A percentile compares a stretch with the other conserved stretches of the same genome.
These are phyloP conservation scores for Phlegmacium glaucopus DNA, from an alignment of 768 basidiomycete species.

Conservation along the genomic window DNA sequence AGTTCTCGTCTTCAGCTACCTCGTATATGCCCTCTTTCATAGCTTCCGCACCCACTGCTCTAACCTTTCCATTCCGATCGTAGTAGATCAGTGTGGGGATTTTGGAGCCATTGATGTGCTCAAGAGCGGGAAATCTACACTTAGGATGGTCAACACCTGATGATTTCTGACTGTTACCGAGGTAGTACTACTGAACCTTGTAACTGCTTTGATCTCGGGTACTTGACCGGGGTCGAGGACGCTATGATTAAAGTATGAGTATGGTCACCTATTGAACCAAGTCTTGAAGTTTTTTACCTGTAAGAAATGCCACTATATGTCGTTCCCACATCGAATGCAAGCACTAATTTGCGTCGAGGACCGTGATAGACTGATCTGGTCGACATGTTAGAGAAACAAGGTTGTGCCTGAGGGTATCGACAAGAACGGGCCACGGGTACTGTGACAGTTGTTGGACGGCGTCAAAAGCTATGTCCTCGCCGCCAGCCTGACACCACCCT, in stretches of 20 bases:
- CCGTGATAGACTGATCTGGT: conserved; percentile 37
- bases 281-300: conserved; percentile 15
- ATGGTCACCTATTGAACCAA: neutral
- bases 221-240: conserved; percentile 38
- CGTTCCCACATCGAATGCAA: conserved; percentile 43
- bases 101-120: conserved; percentile 43
- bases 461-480: too few species aligned
- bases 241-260: conserved; percentile 22
- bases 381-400: conserved; percentile 1
- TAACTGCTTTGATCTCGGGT: conserved; percentile 43
- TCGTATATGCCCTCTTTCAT: conserved; percentile 36
- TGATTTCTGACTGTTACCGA: too few species aligned
- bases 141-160: too few species aligned
- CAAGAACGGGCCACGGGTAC: too few species aligned
- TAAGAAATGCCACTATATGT: conserved; percentile 40
- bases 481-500: too few species aligned
- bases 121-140: conserved; percentile 46
- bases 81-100: conserved; percentile 43
- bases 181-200: conserved; percentile 23
- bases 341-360: conserved; percentile 32
- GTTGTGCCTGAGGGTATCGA: too few species aligned
- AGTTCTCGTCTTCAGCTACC: conserved; percentile 41
- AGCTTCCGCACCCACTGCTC: conserved; percentile 48
- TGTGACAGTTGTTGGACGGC: too few species aligned
- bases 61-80: conserved; percentile 34